A percentile compares a stretch with the other conserved stretches of the same genome.
phyloP scores from a whole-genome alignment of 345 rosid species.

The Eucalyptus marginata region DNA sequence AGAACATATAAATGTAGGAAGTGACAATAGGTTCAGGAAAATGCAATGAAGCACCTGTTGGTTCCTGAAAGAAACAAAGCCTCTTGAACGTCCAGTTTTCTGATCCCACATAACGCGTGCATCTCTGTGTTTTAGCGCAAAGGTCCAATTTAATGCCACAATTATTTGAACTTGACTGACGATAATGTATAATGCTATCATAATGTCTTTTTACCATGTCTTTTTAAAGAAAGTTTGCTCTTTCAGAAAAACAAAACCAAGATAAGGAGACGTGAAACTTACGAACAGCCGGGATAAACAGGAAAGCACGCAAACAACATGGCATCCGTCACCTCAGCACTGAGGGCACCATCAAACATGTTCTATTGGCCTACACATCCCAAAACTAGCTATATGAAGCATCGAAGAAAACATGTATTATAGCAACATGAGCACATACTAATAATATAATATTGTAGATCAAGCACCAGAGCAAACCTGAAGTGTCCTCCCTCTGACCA shows the following conservation, averaged over 20 bases:
- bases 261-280: conserved; percentile 10
- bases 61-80: conserved; percentile 91
- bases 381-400: background rate
- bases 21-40: background rate
- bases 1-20: background rate
- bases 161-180: background rate
- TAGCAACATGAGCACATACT: background rate
- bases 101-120: conserved; percentile 99
- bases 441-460: background rate
- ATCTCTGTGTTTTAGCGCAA: conserved; percentile 35
- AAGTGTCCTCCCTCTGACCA: conserved; percentile 97
- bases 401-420: background rate
- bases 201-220: background rate
- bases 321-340: conserved; percentile 97
- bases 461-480: conserved; percentile 35
- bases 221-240: background rate
- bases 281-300: conserved; percentile 84
- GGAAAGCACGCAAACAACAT: conserved; percentile 86
- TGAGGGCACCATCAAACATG: conserved; percentile 93
- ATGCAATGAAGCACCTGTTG: conserved; percentile 41
- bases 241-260: background rate
- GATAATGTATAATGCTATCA: background rate
- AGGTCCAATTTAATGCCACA: background rate
- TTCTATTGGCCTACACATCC: conserved; percentile 61
- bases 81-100: conserved; percentile 93